phyloP scores from a whole-genome alignment of 2,329 filamentous ascomycete genomes.

The Xylaria sp. region DNA sequence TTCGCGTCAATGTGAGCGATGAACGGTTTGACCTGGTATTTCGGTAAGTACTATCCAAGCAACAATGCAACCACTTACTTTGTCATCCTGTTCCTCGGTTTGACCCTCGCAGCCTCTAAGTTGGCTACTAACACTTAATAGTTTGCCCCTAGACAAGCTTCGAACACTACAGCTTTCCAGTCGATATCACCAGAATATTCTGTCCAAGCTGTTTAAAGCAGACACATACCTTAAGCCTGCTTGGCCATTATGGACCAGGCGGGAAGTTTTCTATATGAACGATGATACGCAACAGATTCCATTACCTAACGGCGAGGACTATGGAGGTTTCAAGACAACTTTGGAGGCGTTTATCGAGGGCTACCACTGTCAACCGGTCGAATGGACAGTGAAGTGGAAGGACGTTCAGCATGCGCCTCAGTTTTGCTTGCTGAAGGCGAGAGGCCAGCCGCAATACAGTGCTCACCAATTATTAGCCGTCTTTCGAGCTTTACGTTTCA shows the following conservation, averaged over 20 bases:
- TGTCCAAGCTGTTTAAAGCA: slow-evolving; percentile 64
- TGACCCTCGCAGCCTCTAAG: neutral
- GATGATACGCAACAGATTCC: slow-evolving; percentile 65
- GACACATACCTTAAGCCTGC: slow-evolving; percentile 68
- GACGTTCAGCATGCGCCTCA: slow-evolving; percentile 59
- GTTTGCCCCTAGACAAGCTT: slow-evolving; percentile 57
- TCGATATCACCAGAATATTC: slow-evolving; percentile 64
- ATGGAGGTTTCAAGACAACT: slow-evolving; percentile 65
- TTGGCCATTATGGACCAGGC: slow-evolving; percentile 67
- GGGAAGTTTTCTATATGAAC: slow-evolving; percentile 63
- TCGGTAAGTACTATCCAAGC: slow-evolving; percentile 54
- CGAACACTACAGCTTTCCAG: slow-evolving; percentile 64
- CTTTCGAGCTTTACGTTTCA: slow-evolving; percentile 66
- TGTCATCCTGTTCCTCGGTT: neutral
- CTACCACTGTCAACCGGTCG: slow-evolving; percentile 61
- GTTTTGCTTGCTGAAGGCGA: slow-evolving; percentile 62
- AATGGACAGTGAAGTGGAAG: slow-evolving; percentile 64
- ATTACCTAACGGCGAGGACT: slow-evolving; percentile 65
- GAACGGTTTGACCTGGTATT: slow-evolving; percentile 68
- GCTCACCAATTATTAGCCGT: slow-evolving; percentile 66
- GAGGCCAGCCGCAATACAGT: slow-evolving; percentile 56
- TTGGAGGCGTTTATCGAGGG: slow-evolving; percentile 66
- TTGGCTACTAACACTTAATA: slow-evolving; percentile 42
- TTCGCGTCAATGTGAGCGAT: slow-evolving; percentile 64
- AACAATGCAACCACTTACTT: neutral